Base-by-base conservation (phyloP, 2,329 filamentous ascomycete genomes). In the Colletotrichum spinosum region DNA sequence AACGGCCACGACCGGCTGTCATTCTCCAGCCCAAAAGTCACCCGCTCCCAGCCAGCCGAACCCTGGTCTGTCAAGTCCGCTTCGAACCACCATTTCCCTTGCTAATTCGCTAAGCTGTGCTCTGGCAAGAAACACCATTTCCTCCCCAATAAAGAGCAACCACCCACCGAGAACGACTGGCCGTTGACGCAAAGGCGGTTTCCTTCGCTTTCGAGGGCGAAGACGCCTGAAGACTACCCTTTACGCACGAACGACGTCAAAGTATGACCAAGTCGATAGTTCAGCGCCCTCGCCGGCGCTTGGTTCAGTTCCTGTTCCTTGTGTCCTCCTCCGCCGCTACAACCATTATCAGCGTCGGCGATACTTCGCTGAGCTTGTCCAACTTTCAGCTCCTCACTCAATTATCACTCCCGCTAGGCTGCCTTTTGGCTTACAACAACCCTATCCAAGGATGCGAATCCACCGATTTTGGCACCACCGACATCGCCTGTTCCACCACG, bases 341-440 rank as follows among this genome's bases (percentile, higher is more conserved):
- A 6, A 53, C 52, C 4, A 53, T 50, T 6, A 65, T 57, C 41
- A 56, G 41, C 58, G 15, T 65, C 15, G 62, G 62, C 39, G 55
- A 55, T 25, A 51, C 45, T 6, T 42, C 52, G 11, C 58, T 68
- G 15, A 60, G 54, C 7, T 74, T 84, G 35, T 76, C 79, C 50
- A 76, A 76, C 68, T 79, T 84, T 60, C 75, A 83, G 59, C 71
- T 76, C 46, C 75, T 84, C 59, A 71, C 74, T n/a, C 72, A 76
- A 10, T 66, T 74, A n/a, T 70, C 74, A 5, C 72, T 79, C 9
- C 75, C 80, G 0, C 59, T 78, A 41, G 69, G 68, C 46, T 84
- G 82, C 68, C 71, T 77, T 12, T 69, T 76, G 42, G 80, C 78
- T 39, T 84, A 84, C 72, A 79, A 80, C 68, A 72, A 73, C 6